These are phyloP conservation scores for Mucor piriformis DNA, from an alignment of 371 early-diverging fungal genomes.

Conservation along the genomic window DNA sequence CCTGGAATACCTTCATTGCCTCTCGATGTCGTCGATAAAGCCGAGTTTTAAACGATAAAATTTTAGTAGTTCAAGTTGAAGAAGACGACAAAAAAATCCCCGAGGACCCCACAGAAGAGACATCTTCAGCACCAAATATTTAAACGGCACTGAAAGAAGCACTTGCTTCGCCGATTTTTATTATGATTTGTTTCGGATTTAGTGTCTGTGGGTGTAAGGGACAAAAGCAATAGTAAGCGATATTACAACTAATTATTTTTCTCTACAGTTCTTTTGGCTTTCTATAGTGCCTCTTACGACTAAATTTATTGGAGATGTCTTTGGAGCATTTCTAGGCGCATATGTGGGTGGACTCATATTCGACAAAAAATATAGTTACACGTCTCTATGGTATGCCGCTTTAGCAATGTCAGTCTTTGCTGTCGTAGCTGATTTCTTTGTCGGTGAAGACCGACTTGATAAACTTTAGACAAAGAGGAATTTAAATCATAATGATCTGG, in stretches of 20 bases:
- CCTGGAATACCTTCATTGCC: conserved; percentile 9
- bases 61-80: background rate
- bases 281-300: conserved; percentile 52
- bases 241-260: background rate
- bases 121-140: conserved; percentile 13
- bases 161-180: conserved; percentile 27
- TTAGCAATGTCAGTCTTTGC: conserved; percentile 35
- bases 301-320: conserved; percentile 36
- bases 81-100: background rate
- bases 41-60: background rate
- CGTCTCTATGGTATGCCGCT: conserved; percentile 37
- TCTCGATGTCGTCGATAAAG: background rate
- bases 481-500: background rate
- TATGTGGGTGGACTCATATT: conserved; percentile 45
- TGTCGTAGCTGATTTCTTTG: conserved; percentile 25
- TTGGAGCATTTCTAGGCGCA: conserved; percentile 45
- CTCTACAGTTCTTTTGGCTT: conserved; percentile 35
- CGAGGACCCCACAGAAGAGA: background rate
- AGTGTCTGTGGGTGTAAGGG: conserved; percentile 50
- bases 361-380: conserved; percentile 31
- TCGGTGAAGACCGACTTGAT: conserved; percentile 11
- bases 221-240: background rate
- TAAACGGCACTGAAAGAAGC: conserved; percentile 29
- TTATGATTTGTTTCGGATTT: conserved; percentile 32
- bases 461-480: conserved; percentile 6